Percentiles rank a stretch among this genome's conserved stretches.
phyloP scores from a whole-genome alignment of 2,329 filamentous ascomycete genomes.

The Epichloe scottii region DNA sequence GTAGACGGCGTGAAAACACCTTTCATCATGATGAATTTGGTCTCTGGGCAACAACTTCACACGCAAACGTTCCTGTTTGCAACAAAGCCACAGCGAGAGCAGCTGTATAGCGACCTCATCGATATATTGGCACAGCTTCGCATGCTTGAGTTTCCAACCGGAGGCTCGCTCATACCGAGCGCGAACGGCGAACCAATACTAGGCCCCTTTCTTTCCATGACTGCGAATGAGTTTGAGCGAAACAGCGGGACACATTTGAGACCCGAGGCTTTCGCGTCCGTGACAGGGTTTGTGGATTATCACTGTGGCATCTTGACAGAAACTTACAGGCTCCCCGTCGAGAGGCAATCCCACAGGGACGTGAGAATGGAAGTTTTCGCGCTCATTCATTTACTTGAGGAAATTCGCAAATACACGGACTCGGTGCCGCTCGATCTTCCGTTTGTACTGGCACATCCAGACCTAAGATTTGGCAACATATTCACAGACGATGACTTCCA shows the following conservation, averaged over 20 bases:
- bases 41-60: slow-evolving; percentile 9
- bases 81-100: slow-evolving; percentile 4
- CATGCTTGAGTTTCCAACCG: slow-evolving; percentile 11
- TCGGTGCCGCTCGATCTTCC: neutral
- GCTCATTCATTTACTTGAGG: slow-evolving; percentile 2
- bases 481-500: slow-evolving; percentile 13
- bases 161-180: slow-evolving; percentile 15
- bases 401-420: neutral
- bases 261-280: neutral
- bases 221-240: slow-evolving; percentile 7
- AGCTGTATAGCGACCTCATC: slow-evolving; percentile 13
- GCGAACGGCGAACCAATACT: slow-evolving; percentile 7
- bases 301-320: slow-evolving; percentile 8
- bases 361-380: slow-evolving; percentile 10
- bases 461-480: slow-evolving; percentile 12
- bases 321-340: slow-evolving; percentile 6
- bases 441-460: slow-evolving; percentile 9
- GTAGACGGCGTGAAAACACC: neutral
- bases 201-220: slow-evolving; percentile 10
- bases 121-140: slow-evolving; percentile 14
- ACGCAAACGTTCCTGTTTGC: slow-evolving; percentile 6
- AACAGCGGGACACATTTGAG: neutral
- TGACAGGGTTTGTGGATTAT: slow-evolving; percentile 4
- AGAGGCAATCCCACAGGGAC: slow-evolving; percentile 1
- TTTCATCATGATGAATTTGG: neutral